Evolutionary conservation across 2,329 filamentous ascomycete genomes (phyloP), one percentile per base, ranked within the genome.

Genomic region (Salinomyces thailandicus): DNA sequence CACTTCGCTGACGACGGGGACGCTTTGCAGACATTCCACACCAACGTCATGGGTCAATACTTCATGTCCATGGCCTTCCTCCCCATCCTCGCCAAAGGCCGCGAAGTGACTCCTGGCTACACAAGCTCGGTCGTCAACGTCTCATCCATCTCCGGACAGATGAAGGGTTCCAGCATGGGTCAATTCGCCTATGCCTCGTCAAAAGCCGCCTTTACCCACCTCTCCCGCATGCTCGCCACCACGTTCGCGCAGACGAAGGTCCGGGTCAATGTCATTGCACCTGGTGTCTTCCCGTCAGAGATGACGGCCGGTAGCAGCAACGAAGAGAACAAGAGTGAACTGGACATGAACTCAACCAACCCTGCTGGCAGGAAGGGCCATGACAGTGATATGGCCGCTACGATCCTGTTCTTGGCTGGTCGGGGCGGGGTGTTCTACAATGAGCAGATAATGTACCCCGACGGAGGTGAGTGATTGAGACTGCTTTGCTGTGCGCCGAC

Each of bases 31-130:
- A 72, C 68, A 1, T 70, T 71, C 53, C 60, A 63, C 36, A 71
- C 66, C 14, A 75, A 75, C 35, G 59, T 71, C 19, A 63, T 62
- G 1, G 63, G 61, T 20, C 60, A 63, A 17, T 74, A 68, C 54
- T 73, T 70, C 55, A 68, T 69, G 44, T 64, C 66, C 13, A 70
- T 71, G 43, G 69, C 68, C 1, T 69, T 76, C 49, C 56, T 75
- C 2, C 71, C 71, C 0, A 56, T 73, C 2, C 61, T 75, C 1
- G 66, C 64, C 1, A 71, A 70, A 39, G 70, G 67, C 5, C 52
- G 57, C 8, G 53, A 59, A 2, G 52, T 59, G 4, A 67, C 65
- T 1, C 64, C 64, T 0, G 67, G 67, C 4, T 71, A 69, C 48
- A 61, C 62, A 1, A 66, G 66, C 3, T 64, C 55, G 13, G 61